These are phyloP conservation scores for Hura crepitans DNA, from an alignment of 441 rosid species.

Conservation along the genomic window DNA sequence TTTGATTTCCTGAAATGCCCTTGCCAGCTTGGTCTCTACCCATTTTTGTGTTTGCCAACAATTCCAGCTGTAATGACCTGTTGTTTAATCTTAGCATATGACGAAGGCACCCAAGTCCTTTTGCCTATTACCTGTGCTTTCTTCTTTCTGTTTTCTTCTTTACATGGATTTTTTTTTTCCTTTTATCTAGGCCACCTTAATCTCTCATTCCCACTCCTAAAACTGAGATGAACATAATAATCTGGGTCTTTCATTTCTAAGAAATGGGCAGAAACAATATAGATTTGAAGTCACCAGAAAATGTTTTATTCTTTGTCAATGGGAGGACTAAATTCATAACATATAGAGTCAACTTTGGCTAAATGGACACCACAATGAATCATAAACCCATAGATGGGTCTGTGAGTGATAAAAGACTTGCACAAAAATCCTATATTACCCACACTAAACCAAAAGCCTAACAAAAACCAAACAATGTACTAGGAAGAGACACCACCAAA, in stretches of 20 bases:
- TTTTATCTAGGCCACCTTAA: not conserved
- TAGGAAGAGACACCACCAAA: conserved; percentile 30
- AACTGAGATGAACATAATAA: not conserved
- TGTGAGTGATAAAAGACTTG: conserved; percentile 45
- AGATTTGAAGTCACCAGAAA: conserved; percentile 17
- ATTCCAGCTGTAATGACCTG: conserved; percentile 24
- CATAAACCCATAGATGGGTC: conserved; percentile 34
- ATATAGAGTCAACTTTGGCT: conserved; percentile 37
- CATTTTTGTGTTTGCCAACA: conserved; percentile 1
- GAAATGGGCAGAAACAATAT: conserved; percentile 4
- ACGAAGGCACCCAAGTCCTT: not conserved
- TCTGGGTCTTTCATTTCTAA: not conserved
- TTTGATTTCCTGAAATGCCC: conserved; percentile 14
- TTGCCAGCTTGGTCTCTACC: conserved; percentile 15
- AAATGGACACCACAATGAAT: conserved; percentile 54
- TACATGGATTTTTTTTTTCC: not conserved
- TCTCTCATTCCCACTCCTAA: not conserved
- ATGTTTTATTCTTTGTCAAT: conserved; percentile 44
- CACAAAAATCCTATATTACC: conserved; percentile 53
- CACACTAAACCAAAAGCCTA: conserved; percentile 39
- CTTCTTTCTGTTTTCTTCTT: not conserved
- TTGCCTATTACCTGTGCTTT: conserved; percentile 4
- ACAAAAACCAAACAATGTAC: conserved; percentile 30
- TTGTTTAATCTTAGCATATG: not conserved
- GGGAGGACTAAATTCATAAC: conserved; percentile 44